phyloP scores from a whole-genome alignment of 371 early-diverging fungal genomes.

The Rhizopus arrhizus region DNA sequence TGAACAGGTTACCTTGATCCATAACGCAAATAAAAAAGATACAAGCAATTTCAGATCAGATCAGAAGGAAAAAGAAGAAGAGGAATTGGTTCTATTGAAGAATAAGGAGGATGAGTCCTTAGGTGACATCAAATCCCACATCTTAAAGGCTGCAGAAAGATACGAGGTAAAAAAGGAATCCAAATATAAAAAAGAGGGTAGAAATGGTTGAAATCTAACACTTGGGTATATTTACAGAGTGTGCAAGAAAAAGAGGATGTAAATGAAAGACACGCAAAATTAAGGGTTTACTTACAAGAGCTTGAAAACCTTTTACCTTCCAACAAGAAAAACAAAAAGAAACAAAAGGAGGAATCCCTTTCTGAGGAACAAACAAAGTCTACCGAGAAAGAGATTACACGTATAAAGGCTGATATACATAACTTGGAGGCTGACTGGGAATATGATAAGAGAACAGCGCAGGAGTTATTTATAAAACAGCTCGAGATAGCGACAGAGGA shows the following conservation, averaged over 20 bases:
- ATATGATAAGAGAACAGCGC: slow-evolving; percentile 46
- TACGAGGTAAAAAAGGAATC: slow-evolving; percentile 25
- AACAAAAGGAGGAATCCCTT: slow-evolving; percentile 34
- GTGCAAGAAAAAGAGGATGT: slow-evolving; percentile 31
- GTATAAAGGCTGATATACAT: slow-evolving; percentile 47
- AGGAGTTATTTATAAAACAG: slow-evolving; percentile 29
- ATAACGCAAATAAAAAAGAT: slow-evolving; percentile 1
- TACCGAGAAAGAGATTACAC: slow-evolving; percentile 45
- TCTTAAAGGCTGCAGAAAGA: slow-evolving; percentile 33
- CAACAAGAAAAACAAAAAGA: slow-evolving; percentile 19
- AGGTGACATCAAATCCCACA: slow-evolving; percentile 36
- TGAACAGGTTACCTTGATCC: not conserved
- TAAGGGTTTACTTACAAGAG: slow-evolving; percentile 25
- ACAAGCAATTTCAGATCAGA: not conserved
- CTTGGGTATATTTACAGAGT: slow-evolving; percentile 26
- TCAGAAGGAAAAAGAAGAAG: slow-evolving; percentile 6
- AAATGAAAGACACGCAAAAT: slow-evolving; percentile 37
- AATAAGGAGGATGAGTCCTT: not conserved
- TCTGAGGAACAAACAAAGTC: slow-evolving; percentile 28
- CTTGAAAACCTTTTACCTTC: slow-evolving; percentile 32
- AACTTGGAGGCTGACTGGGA: slow-evolving; percentile 56
- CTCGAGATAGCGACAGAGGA: slow-evolving; percentile 35
- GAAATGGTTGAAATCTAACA: too few species aligned
- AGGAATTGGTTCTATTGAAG: not conserved
- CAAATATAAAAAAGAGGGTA: too few species aligned